Percentiles rank a stretch among this genome's conserved stretches.
Evolutionary conservation across 192 early-diverging fungal genomes (phyloP).

Genomic region (Umbelopsis ramanniana): DNA sequence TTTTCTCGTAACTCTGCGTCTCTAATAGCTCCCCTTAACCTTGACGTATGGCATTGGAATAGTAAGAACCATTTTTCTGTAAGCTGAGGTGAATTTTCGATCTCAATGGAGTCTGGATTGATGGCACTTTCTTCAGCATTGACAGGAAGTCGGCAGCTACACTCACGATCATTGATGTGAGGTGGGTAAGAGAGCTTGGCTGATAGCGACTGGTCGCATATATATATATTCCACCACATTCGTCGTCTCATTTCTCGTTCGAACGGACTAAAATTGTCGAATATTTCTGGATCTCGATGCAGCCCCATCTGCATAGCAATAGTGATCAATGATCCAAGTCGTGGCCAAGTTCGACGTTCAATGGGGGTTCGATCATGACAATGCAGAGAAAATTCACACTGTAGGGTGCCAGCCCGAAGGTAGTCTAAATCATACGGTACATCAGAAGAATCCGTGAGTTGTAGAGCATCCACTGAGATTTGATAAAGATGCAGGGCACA

Average conservation of each 20-base stretch:
- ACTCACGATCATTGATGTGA: conserved; percentile 2
- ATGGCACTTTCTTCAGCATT: background rate
- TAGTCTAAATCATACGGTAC: conserved; percentile 5
- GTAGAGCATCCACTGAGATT: background rate
- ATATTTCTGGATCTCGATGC: conserved; percentile 9
- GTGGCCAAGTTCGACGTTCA: conserved; percentile 12
- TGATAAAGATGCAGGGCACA: background rate
- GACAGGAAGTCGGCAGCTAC: background rate
- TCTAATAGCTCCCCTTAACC: background rate
- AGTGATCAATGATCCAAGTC: background rate
- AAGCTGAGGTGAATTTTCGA: background rate
- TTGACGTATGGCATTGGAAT: background rate
- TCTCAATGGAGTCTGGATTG: background rate
- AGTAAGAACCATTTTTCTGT: conserved; percentile 12
- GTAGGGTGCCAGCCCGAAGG: background rate
- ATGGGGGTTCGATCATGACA: background rate
- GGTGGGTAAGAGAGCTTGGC: conserved; percentile 3
- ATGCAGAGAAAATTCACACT: conserved; percentile 1
- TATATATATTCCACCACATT: conserved; percentile 12
- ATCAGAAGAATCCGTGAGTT: background rate
- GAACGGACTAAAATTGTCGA: background rate
- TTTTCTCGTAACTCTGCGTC: background rate
- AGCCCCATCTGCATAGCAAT: conserved; percentile 17
- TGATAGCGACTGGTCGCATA: background rate
- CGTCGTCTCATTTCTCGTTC: conserved; percentile 10